These are phyloP conservation scores for Leucoagaricus sp. DNA, from an alignment of 1,284 basidiomycete species.

Conservation along the genomic window DNA sequence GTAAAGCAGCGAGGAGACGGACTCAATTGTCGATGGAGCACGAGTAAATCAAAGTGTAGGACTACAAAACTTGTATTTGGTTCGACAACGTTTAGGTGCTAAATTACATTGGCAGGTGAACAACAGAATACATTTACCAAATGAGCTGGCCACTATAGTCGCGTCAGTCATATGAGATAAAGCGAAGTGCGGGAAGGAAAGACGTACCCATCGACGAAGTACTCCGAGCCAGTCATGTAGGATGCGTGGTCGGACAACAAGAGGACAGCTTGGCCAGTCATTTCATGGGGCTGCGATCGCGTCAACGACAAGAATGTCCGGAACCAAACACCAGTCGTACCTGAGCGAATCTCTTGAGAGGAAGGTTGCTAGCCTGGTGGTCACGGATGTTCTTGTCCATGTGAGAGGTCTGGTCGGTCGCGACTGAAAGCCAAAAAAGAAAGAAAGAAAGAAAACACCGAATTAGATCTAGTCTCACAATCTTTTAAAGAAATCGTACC, in stretches of 20 bases:
- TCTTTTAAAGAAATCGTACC: conserved; percentile 32
- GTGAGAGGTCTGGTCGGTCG: conserved; percentile 34
- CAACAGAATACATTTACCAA: not conserved
- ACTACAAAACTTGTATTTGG: too few relatives aligned
- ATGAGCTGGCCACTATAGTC: conserved; percentile 3
- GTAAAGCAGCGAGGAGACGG: not conserved
- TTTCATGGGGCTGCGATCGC: conserved; percentile 33
- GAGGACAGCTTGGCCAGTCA: conserved; percentile 37
- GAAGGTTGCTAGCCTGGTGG: conserved; percentile 31
- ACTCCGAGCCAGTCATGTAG: conserved; percentile 43
- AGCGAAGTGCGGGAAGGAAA: not conserved
- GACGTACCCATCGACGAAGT: conserved; percentile 40
- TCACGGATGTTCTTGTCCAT: conserved; percentile 35
- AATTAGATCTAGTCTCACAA: not conserved
- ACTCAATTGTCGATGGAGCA: not conserved
- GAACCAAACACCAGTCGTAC: conserved; percentile 16
- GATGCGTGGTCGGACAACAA: conserved; percentile 37
- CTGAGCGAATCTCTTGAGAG: conserved; percentile 35
- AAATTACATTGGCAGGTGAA: too few relatives aligned
- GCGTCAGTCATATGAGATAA: not conserved
- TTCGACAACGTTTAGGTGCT: too few relatives aligned
- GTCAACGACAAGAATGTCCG: not conserved
- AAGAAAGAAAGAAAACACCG: not conserved
- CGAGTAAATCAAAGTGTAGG: too few relatives aligned
- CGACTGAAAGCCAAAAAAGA: conserved; percentile 22